Evolutionary conservation across 73 alveolate species (phyloP).

Genomic region (Diophrys appendiculata): DNA sequence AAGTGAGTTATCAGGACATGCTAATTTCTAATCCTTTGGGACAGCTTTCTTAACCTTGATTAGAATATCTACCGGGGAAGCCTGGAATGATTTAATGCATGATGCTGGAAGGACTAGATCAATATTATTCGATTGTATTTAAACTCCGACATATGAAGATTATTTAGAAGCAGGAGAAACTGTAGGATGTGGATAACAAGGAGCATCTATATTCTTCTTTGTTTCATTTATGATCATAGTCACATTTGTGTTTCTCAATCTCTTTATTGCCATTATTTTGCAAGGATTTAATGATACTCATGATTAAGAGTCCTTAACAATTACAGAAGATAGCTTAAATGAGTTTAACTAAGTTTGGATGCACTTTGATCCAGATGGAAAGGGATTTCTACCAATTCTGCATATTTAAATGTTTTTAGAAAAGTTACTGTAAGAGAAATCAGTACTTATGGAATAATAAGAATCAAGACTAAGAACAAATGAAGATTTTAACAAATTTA

Average conservation of each 20-base stretch:
- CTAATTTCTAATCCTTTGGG: constrained; percentile 33
- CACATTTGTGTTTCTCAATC: constrained; percentile 65
- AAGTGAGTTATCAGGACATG: constrained; percentile 17
- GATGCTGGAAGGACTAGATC: constrained; percentile 38
- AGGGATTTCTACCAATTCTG: constrained; percentile 28
- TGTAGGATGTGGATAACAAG: constrained; percentile 18
- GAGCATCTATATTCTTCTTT: constrained; percentile 35
- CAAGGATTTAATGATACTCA: constrained; percentile 44
- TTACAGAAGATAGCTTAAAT: constrained; percentile 14
- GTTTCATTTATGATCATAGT: constrained; percentile 49
- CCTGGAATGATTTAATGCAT: constrained; percentile 59
- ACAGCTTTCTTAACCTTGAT: constrained; percentile 25
- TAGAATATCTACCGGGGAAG: constrained; percentile 53
- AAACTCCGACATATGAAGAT: constrained; percentile 18
- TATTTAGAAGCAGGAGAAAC: constrained; percentile 10
- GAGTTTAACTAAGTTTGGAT: constrained; percentile 39
- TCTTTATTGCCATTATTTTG: constrained; percentile 72
- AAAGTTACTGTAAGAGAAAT: too few relatives aligned
- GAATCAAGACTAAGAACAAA: too few relatives aligned
- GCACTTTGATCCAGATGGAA: constrained; percentile 48
- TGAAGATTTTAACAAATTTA: too few relatives aligned
- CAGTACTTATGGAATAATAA: too few relatives aligned
- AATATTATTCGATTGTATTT: constrained; percentile 10
- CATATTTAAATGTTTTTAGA: too few relatives aligned
- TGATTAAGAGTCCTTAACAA: constrained; percentile 16